phyloP scores from a whole-genome alignment of 805 yeast genomes.

The Starmera caribaea region DNA sequence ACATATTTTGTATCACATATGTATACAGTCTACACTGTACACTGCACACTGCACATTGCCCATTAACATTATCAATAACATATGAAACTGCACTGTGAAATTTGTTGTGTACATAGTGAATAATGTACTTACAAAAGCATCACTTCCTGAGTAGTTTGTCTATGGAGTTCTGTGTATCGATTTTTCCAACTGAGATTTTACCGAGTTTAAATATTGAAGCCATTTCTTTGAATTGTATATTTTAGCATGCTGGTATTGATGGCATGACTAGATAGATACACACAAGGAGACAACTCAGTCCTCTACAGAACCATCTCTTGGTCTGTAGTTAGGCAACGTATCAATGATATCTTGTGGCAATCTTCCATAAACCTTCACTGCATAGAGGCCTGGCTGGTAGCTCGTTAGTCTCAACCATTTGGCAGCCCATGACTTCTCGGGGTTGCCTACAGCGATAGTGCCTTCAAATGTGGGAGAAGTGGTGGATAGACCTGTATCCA shows the following conservation, averaged over 20 bases:
- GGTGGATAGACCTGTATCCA: constrained; percentile 77
- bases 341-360: constrained; percentile 79
- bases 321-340: constrained; percentile 74
- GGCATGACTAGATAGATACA: too few species aligned
- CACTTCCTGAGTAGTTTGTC: too few species aligned
- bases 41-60: too few species aligned
- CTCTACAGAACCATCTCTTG: constrained; percentile 85
- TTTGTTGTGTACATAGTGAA: too few species aligned
- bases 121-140: too few species aligned
- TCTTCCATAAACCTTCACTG: constrained; percentile 87
- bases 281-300: constrained; percentile 26
- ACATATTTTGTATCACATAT: too few species aligned
- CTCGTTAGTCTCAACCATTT: constrained; percentile 90
- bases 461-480: constrained; percentile 98
- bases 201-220: background rate
- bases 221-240: background rate
- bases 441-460: constrained; percentile 79
- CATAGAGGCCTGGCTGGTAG: constrained; percentile 83
- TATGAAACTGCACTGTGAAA: too few species aligned
- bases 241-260: background rate
- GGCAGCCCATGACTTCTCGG: constrained; percentile 89
- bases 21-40: background rate
- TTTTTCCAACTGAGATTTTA: too few species aligned
- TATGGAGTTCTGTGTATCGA: too few species aligned
- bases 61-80: too few species aligned